Conservation (phyloP, 371 early-diverging fungal genomes). For the Apophysomyces elegans region DNA sequence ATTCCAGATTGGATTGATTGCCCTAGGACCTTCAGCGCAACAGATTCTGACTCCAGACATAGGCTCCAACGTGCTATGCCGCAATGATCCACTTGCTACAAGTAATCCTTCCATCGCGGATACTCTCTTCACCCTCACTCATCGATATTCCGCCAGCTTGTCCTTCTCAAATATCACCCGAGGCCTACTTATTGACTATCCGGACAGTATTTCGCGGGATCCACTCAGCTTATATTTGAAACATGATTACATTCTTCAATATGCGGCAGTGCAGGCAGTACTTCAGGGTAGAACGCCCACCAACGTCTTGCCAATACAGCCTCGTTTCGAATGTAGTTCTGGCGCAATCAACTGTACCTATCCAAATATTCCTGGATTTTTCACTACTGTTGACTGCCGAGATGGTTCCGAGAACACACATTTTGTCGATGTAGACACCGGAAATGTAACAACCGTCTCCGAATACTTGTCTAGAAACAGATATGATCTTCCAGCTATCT, state of each 20-base stretch:
- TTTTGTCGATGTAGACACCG: background rate
- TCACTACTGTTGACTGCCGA: constrained; percentile 4
- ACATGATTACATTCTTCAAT: background rate
- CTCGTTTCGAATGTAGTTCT: background rate
- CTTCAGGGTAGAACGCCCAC: no score
- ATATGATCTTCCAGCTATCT: constrained; percentile 14
- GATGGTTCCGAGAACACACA: constrained; percentile 8
- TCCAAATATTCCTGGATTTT: constrained; percentile 7
- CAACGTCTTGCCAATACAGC: background rate
- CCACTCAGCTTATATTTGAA: background rate
- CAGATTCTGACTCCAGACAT: constrained; percentile 12
- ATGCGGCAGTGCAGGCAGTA: no score
- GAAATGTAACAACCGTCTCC: background rate
- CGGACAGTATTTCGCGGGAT: background rate
- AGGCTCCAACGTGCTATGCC: background rate
- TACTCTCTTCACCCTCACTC: background rate
- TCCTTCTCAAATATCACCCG: background rate
- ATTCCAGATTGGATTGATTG: constrained; percentile 31
- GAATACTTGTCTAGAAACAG: constrained; percentile 1
- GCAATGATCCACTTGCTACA: background rate
- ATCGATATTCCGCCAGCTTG: background rate
- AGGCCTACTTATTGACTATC: background rate
- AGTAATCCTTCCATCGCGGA: background rate
- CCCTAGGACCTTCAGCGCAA: constrained; percentile 28
- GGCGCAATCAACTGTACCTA: background rate